Evolutionary conservation across 768 basidiomycete genomes (phyloP), one percentile per base, ranked within the genome.

Genomic region (Mycena haematopus): DNA sequence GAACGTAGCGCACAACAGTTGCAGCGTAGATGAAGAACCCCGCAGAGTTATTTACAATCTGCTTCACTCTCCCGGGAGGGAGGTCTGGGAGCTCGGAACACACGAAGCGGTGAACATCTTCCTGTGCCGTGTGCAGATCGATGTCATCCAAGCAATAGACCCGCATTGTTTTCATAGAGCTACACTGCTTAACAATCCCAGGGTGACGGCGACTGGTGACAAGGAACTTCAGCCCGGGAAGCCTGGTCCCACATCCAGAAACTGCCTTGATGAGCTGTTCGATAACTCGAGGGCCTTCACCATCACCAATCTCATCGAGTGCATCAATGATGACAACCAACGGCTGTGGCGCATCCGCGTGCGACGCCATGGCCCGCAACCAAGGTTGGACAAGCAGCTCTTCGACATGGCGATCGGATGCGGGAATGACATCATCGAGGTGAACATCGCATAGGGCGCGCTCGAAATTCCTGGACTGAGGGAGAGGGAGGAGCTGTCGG

Each of bases 141-240:
- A 47, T 47, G 24, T 47, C 17, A 24, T 47, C 46, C 46, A 47
- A 47, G 46, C 3, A 25, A 47, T 47, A 47, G 46, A 31, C 9
- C 29, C 9, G n/a, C 46, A 47, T 24, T 47, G 17, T 24, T 47
- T 27, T 47, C 45, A 24, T 46, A 22, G 25, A 46, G 45, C 45
- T 9, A 22, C 45, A 46, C 45, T 24, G 45, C 25, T 46, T 22
- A 46, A 13, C 25, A 27, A 47, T 47, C 3, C 27, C 13, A 29
- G 46, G 46, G 46, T 47, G 46, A 27, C 25, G 46, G 46, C 46
- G 46, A 24, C 46, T 27, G 25, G 25, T 47, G 46, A 47, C 46
- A 24, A 47, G 25, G 24, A 47, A 47, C 46, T 47, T 47, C 25
- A 47, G 46, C 27, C 25, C 46, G 17, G 6, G 14, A 25, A 47